phyloP scores from a whole-genome alignment of 805 yeast species.

The Metschnikowia gelsemii region DNA sequence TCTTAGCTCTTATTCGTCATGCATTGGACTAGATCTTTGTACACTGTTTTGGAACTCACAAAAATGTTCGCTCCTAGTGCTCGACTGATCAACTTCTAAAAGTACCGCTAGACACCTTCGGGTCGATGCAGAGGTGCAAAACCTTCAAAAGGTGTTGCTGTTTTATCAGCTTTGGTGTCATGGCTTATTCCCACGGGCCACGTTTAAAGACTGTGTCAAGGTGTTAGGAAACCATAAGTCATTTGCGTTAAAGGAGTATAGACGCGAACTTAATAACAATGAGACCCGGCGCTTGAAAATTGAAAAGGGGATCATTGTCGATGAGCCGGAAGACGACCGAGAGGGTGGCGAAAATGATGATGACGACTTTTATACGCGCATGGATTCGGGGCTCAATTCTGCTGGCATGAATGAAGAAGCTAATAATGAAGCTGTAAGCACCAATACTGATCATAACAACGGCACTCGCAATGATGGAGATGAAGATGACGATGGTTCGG shows the following conservation, averaged over 20 bases:
- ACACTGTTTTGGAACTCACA: background rate
- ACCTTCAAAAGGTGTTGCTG: slow-evolving; percentile 36
- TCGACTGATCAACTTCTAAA: slow-evolving; percentile 9
- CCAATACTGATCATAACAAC: background rate
- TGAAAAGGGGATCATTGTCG: slow-evolving; percentile 22
- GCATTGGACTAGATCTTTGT: background rate
- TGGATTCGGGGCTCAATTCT: too few relatives aligned
- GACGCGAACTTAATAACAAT: slow-evolving; percentile 16
- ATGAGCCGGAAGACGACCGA: slow-evolving; percentile 9
- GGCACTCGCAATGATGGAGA: background rate
- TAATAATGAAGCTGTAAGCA: too few relatives aligned
- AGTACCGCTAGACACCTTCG: slow-evolving; percentile 22
- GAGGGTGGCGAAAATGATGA: slow-evolving; percentile 1
- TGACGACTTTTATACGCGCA: slow-evolving; percentile 14
- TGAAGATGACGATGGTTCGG: slow-evolving; percentile 22
- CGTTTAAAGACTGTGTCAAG: slow-evolving; percentile 19
- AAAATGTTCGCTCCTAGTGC: background rate
- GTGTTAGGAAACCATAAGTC: slow-evolving; percentile 19
- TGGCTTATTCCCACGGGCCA: slow-evolving; percentile 27
- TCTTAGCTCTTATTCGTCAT: background rate
- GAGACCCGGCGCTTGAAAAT: slow-evolving; percentile 20
- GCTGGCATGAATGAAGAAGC: slow-evolving; percentile 12
- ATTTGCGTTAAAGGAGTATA: slow-evolving; percentile 13
- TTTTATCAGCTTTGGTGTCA: slow-evolving; percentile 49
- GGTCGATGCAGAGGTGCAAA: slow-evolving; percentile 34